Base-by-base conservation (phyloP, 2,329 filamentous ascomycete species). In the Curvularia lunata region DNA sequence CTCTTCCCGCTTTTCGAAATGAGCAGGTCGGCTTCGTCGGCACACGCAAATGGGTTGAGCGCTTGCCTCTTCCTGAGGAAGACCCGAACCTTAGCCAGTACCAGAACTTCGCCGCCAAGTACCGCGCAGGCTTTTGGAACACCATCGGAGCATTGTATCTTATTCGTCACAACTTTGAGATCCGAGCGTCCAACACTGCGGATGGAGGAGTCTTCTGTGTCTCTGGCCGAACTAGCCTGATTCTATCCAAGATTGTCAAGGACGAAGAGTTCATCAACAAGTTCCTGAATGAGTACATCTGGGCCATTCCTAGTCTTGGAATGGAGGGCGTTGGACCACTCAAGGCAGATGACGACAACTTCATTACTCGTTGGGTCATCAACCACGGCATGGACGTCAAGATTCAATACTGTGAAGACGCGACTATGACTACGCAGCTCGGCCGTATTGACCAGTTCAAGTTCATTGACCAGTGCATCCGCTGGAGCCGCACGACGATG, bases 341-440 rank as follows among this genome's bases (percentile, higher is more conserved):
- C 3, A 64, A 64, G 8, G 64, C 70, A 1, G 72, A 73, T 12
- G 73, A 76, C n/a, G 71, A 75, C 42, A 73, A 70, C 27, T 87
- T 83, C 61, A 75, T 84, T 25, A 87, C 85, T 0, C 78, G 85
- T 7, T 83, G 79, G 61, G 75, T 81, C 5, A 76, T 85, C 23
- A 73, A 75, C 9, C 64, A 78, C 3, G 78, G 78, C 5, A 84
- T 78, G 77, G 73, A 78, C 4, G 78, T 86, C 51, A 79, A 80
- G 53, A 80, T 87, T 46, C 85, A 88, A 66, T 80, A 81, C 54
- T 77, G 76, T 3, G 60, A 76, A 0, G 80, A 85, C 5, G 77
- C 81, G 0, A 75, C 77, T 0, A 77, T 88, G 34, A 75, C 79
- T 23, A 88, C 85, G 0, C 78, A 76, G 0, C 73, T 88, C 1